Evolutionary conservation across 2,329 filamentous ascomycete species (phyloP), one percentile per base, ranked within the genome.

Genomic region (Epichloe hybrida): DNA sequence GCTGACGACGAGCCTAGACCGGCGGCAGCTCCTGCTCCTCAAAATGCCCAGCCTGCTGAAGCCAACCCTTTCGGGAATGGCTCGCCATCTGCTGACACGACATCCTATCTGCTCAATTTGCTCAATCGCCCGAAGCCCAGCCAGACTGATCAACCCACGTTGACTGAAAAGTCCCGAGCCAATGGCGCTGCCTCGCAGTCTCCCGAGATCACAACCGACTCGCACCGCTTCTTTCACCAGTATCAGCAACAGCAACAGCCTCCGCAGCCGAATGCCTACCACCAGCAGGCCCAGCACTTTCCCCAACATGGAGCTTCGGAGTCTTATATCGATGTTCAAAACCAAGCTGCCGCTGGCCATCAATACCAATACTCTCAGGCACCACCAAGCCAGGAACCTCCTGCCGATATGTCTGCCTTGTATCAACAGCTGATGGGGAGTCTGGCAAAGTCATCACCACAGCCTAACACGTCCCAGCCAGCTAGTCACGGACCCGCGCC

Each of bases 21-120:
- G 48, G 41, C 54, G 48, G 41, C 54, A 37, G 48, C 49, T 15
- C 53, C 57, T 45, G 55, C 59, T 20, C 50, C 57, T n/a, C 54
- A 59, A 6, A 57, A 57, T 3, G 20, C 20, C 11, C 60, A 61
- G 53, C 52, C 62, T 3, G 50, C 59, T 43, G 64, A 60, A 21
- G 13, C 52, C 17, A 53, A 49, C 50, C 58, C 68, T 39, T 77
- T 77, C 68, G 71, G 67, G 55, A 66, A 71, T 27, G 70, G 71
- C 36, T 71, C 77, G 42, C 77, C 80, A 49, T 69, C 77, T 21
- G 75, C 80, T 45, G 84, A 88, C 64, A 87, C 89, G 4, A 86
- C 94, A 66, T 83, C 91, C 56, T 86, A 93, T 62, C 74, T 98
- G 46, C 80, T 97, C 55, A 85, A 88, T 59, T 74, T 97, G 52